Evolutionary conservation across 2,329 filamentous ascomycete genomes (phyloP).

Genomic region (Trichoderma cornu-damae): DNA sequence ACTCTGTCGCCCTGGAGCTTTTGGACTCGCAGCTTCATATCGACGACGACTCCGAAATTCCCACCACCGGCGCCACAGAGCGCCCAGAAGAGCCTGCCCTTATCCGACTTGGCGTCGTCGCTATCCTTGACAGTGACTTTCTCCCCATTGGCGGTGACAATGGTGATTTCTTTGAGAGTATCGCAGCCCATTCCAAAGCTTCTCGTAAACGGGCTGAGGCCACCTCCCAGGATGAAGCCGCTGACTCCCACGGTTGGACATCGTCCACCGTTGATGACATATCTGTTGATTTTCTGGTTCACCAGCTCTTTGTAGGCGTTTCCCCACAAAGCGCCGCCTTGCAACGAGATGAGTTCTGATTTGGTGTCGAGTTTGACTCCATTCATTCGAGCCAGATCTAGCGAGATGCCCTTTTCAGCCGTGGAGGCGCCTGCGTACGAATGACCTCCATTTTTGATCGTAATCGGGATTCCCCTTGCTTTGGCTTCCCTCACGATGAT

Average conservation of each 20-base stretch:
- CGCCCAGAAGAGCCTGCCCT: constrained; percentile 35
- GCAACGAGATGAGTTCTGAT: constrained; percentile 22
- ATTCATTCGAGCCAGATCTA: constrained; percentile 32
- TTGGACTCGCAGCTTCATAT: constrained; percentile 28
- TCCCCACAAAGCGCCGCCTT: constrained; percentile 30
- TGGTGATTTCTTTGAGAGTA: constrained; percentile 31
- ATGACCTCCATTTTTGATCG: constrained; percentile 31
- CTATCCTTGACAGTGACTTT: constrained; percentile 22
- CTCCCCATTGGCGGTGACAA: constrained; percentile 31
- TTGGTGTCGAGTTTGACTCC: constrained; percentile 24
- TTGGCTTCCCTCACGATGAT: constrained; percentile 12
- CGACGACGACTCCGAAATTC: constrained; percentile 37
- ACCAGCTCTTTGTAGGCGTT: constrained; percentile 31
- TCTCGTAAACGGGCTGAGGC: constrained; percentile 32
- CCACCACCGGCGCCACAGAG: constrained; percentile 38
- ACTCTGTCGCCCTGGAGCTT: constrained; percentile 18
- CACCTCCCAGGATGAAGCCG: constrained; percentile 37
- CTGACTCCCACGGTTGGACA: constrained; percentile 36
- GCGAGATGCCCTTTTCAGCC: constrained; percentile 26
- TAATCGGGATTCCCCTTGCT: constrained; percentile 19
- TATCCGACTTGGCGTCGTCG: constrained; percentile 20
- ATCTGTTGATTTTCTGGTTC: constrained; percentile 22
- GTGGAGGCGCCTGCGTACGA: constrained; percentile 31
- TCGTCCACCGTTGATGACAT: constrained; percentile 30
- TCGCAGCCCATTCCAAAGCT: constrained; percentile 19